Evolutionary conservation across 805 yeast species (phyloP), one percentile per base, ranked within the genome.

Genomic region (Kazachstania bromeliacearum): DNA sequence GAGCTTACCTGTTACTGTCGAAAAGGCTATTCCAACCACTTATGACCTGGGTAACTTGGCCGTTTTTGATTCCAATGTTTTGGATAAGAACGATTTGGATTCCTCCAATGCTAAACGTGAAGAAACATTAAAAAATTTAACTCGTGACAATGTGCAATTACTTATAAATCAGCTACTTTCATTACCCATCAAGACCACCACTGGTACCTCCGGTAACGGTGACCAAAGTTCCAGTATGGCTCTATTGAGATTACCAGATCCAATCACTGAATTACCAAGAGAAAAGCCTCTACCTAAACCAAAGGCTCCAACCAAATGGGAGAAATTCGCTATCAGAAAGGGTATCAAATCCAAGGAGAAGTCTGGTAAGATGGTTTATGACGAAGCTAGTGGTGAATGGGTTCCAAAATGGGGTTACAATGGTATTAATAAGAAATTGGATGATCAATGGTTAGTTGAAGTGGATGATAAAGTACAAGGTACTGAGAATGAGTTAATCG

Each of bases 341-440:
- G 97, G 97, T 53, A 92, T 92, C 59, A 70, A 81, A 63, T 73
- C 94, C 64, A 88, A 84, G 70, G 84, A 83, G 42, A 87, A 80
- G 59, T 79, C 83, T 20, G 96, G 95, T 32, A 92, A 85, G 64
- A 68, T 79, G 73, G 85, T 84, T 1, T 92, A 66, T 51, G 95
- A 92, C 60, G 97, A 92, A 60, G 92, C 73, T 22, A 64, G 74
- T 21, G 88, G 89, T 35, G 88, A 87, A 63, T 92, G 98, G 98
- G 95, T 81, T 42, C 89, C 94, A 51, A 89, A 87, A 63, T 92
- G 98, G 98, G 99, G 99, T 42, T 89, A 81, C 67, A 79, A 82
- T 46, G 97, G 97, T 54, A 76, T 77, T 63, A 92, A 92, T 63
- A 89, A 92, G 65, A 75, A 77, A 37, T 55, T 78, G 48, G 97